phyloP scores from a whole-genome alignment of 148 eudicot genomes.

The Amaranthus cruentus region DNA sequence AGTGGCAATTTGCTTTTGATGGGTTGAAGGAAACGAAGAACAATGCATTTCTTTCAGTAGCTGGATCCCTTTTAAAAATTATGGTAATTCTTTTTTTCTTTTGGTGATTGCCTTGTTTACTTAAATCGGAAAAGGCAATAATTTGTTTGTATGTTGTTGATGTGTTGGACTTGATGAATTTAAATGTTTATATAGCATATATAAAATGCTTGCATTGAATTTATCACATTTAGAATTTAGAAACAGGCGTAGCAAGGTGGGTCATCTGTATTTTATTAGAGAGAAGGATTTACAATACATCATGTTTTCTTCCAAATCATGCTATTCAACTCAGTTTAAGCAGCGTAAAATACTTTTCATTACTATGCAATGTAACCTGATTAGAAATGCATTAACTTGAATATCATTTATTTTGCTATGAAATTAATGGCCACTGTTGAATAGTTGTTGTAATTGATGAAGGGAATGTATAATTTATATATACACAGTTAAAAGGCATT shows the following conservation, averaged over 20 bases:
- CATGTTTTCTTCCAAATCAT: background rate
- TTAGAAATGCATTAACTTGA: background rate
- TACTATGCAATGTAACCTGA: background rate
- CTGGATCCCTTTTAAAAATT: conserved; percentile 82
- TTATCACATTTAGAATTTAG: too few relatives aligned
- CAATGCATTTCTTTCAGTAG: conserved; percentile 71
- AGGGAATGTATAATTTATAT: background rate
- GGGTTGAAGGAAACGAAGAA: conserved; percentile 86
- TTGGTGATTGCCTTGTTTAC: background rate
- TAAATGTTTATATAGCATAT: background rate
- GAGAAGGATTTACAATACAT: too few relatives aligned
- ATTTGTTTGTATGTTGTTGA: background rate
- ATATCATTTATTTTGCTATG: background rate
- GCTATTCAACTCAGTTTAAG: background rate
- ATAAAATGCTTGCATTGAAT: background rate
- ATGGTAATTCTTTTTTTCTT: conserved; percentile 48
- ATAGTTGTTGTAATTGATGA: background rate
- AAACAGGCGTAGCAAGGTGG: background rate
- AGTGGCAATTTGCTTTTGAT: conserved; percentile 87
- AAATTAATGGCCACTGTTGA: background rate
- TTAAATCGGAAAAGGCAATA: background rate
- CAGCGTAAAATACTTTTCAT: background rate
- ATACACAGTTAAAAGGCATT: background rate
- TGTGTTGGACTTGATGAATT: background rate
- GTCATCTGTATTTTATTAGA: too few relatives aligned